Conservation (phyloP, 1,284 basidiomycete genomes). For the Leccinum pallidistipes region DNA sequence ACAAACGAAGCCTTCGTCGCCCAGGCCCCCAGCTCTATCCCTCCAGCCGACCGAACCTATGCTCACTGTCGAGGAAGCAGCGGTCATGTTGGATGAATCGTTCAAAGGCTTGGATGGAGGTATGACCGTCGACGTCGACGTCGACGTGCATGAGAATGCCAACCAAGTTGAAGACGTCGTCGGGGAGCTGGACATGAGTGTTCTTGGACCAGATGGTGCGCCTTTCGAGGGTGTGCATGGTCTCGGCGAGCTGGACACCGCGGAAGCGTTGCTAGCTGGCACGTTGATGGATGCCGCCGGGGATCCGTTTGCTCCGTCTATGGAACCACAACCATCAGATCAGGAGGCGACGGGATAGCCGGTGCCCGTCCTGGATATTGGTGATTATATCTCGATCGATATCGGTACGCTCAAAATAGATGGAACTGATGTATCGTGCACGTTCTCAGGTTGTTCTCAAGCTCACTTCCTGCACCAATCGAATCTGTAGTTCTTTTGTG, state of each 20-base stretch:
- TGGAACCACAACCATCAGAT: conserved; percentile 22
- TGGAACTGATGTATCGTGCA: conserved; percentile 7
- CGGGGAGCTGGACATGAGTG: conserved; percentile 55
- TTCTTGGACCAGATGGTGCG: conserved; percentile 63
- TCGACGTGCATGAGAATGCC: conserved; percentile 35
- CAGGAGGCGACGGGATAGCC: conserved; percentile 15
- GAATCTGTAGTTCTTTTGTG: neutral
- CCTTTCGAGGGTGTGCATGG: conserved; percentile 54
- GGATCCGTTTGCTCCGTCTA: conserved; percentile 53
- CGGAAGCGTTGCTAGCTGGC: conserved; percentile 56
- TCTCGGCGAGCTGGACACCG: conserved; percentile 52
- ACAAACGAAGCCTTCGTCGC: conserved; percentile 61
- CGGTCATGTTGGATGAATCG: conserved; percentile 45
- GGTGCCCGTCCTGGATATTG: neutral
- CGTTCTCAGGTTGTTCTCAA: neutral
- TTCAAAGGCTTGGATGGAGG: conserved; percentile 48
- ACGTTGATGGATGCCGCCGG: conserved; percentile 56
- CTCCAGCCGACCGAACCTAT: conserved; percentile 37
- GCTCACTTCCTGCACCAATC: neutral
- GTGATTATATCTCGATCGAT: conserved; percentile 10
- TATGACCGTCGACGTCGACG: conserved; percentile 37
- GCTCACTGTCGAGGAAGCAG: conserved; percentile 34
- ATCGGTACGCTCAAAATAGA: neutral
- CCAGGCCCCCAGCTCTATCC: conserved; percentile 51
- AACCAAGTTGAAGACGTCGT: conserved; percentile 33